A percentile compares a stretch with the other conserved stretches of the same genome.
These are phyloP conservation scores for Cyberlindnera lachancei DNA, from an alignment of 805 yeast species.

Conservation along the genomic window DNA sequence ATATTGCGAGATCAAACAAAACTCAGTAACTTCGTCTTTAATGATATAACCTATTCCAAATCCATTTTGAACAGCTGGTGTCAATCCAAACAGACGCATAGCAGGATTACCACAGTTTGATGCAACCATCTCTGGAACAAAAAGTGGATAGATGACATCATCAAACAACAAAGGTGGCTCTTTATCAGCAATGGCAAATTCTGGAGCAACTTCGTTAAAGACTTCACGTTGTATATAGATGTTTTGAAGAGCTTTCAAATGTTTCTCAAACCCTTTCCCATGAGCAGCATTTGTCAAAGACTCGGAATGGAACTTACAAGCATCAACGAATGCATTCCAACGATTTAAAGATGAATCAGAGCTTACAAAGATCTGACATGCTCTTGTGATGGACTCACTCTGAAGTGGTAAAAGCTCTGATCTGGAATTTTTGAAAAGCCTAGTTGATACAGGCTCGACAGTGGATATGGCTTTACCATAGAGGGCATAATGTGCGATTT, in stretches of 20 bases:
- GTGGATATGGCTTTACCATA: slow-evolving; percentile 87
- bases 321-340: slow-evolving; percentile 41
- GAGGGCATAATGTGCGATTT: slow-evolving; percentile 82
- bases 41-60: slow-evolving; percentile 90
- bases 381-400: slow-evolving; percentile 38
- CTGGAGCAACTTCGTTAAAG: slow-evolving; percentile 39
- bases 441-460: slow-evolving; percentile 81
- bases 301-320: slow-evolving; percentile 44
- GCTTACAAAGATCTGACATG: slow-evolving; percentile 60
- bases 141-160: slow-evolving; percentile 27
- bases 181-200: slow-evolving; percentile 26
- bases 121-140: slow-evolving; percentile 38
- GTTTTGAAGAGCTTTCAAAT: slow-evolving; percentile 55
- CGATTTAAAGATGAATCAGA: slow-evolving; percentile 37
- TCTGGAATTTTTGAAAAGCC: slow-evolving; percentile 60
- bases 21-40: slow-evolving; percentile 68
- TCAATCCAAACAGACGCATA: slow-evolving; percentile 76
- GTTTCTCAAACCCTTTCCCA: slow-evolving; percentile 70
- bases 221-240: slow-evolving; percentile 42
- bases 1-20: slow-evolving; percentile 82
- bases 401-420: slow-evolving; percentile 66
- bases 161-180: slow-evolving; percentile 41
- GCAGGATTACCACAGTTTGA: slow-evolving; percentile 93
- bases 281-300: slow-evolving; percentile 44
- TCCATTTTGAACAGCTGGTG: slow-evolving; percentile 84